Base-by-base conservation (phyloP, 164 flowering plant species). In the Dillenia turbinata region DNA sequence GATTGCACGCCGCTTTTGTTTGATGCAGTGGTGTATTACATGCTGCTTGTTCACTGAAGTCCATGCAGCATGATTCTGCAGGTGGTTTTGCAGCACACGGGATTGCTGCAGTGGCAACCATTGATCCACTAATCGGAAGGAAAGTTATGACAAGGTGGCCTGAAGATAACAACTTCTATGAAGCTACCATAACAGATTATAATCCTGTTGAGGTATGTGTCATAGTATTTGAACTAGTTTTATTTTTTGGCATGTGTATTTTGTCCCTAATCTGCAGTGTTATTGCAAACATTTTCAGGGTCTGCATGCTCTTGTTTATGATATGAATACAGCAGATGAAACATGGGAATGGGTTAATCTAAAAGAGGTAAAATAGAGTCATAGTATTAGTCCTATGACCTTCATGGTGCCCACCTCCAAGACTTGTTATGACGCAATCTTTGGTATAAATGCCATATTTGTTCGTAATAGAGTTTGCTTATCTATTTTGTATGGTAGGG, bases 101-200 rank as follows among this genome's bases (percentile, higher is more conserved):
- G 65, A 67, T 73, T 70, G 68, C 82, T 56, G 85, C 80, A 59
- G 74, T 77, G 58, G 77, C 79, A 63, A 54, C 70, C 7, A 64
- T 58, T 68, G 85, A 85, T 76, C 76, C 85, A 43, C 72, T 88
- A 24, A 66, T 90, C 68, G 99, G 99, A 53, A 78, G 85, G 71
- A 90, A 85, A 80, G 91, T 95, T 63, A 75, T 79, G 90, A 92
- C 90, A 16, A 84, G 89, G 70, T 95, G 97, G 97, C 99, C 99
- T 60, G 99, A 84, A 47, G 97, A 95, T 73, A 87, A 88, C 72
- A 82, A 79, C 71, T 95, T 95, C 71, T 95, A 95, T 67, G 91
- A 92, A 77, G 99, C 97, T 75, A 82, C 87, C 61, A 83, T 95
- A 70, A 82, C 91, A 59, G 86, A 86, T 52, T 87, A 84, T 68